Conservation (phyloP, 176 grass and related monocot genomes). For the Saccharum officinarum region DNA sequence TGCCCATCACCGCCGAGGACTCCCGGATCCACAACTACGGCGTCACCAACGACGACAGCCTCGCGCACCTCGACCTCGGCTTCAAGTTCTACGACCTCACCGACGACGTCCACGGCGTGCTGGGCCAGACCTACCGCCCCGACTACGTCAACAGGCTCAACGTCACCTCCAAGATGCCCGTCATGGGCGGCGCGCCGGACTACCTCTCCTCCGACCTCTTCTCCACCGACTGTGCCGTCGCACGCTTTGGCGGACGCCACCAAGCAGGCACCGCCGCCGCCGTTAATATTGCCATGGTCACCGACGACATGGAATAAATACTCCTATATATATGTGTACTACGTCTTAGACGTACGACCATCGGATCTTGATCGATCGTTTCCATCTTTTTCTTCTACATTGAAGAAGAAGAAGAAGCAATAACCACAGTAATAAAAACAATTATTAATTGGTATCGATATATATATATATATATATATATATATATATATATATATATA, state of each 20-base stretch:
- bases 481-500: no score
- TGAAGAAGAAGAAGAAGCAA: background rate
- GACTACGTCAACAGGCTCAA: slow-evolving; percentile 59
- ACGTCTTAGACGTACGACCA: background rate
- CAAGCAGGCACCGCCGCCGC: no score
- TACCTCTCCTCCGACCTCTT: slow-evolving; percentile 55
- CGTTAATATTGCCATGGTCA: background rate
- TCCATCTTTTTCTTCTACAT: background rate
- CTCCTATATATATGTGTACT: no score
- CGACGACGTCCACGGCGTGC: slow-evolving; percentile 55
- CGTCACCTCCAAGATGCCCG: slow-evolving; percentile 47
- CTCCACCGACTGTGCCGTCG: slow-evolving; percentile 47
- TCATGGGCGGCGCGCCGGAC: slow-evolving; percentile 41
- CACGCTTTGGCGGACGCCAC: background rate
- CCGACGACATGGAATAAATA: background rate
- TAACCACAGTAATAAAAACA: background rate
- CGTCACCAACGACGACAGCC: slow-evolving; percentile 44
- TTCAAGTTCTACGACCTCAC: slow-evolving; percentile 61
- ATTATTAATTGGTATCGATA: no score
- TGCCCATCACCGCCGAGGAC: slow-evolving; percentile 53
- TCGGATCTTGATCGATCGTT: background rate
- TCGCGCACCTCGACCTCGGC: slow-evolving; percentile 52
- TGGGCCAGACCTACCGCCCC: slow-evolving; percentile 56
- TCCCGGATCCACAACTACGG: slow-evolving; percentile 56
- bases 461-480: no score